phyloP scores from a whole-genome alignment of 805 yeast genomes.

The Candida rishiriensis region DNA sequence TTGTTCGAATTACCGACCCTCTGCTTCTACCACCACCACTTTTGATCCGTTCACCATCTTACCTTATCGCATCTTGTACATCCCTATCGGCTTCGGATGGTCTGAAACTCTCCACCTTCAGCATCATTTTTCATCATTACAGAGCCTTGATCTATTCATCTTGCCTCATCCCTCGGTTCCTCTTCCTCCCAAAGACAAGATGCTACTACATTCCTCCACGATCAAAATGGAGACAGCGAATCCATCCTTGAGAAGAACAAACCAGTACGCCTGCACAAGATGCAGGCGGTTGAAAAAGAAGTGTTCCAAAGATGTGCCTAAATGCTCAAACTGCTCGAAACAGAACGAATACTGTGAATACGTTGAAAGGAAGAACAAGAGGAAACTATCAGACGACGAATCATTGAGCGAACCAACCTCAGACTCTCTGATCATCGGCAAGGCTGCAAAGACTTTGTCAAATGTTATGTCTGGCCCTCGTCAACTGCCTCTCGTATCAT shows the following conservation, averaged over 20 bases:
- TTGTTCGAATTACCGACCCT: too few species aligned
- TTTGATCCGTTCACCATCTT: too few species aligned
- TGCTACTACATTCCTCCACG: too few species aligned
- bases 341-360: slow-evolving; percentile 38
- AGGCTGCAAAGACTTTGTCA: background rate
- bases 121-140: too few species aligned
- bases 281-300: slow-evolving; percentile 47
- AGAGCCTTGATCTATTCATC: too few species aligned
- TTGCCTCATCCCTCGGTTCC: too few species aligned
- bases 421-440: background rate
- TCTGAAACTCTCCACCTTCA: too few species aligned
- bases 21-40: too few species aligned
- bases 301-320: slow-evolving; percentile 42
- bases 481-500: background rate
- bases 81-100: too few species aligned
- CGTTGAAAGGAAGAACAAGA: slow-evolving; percentile 32
- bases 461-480: background rate
- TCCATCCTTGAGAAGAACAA: slow-evolving; percentile 1
- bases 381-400: slow-evolving; percentile 21
- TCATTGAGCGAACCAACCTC: background rate
- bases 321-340: slow-evolving; percentile 39
- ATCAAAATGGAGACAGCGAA: too few species aligned
- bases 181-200: too few species aligned
- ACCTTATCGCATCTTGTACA: too few species aligned
- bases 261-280: slow-evolving; percentile 37